A percentile compares a stretch with the other conserved stretches of the same genome.
phyloP scores from a whole-genome alignment of 352 stramenopile species.

The Aphanomyces euteiches region DNA sequence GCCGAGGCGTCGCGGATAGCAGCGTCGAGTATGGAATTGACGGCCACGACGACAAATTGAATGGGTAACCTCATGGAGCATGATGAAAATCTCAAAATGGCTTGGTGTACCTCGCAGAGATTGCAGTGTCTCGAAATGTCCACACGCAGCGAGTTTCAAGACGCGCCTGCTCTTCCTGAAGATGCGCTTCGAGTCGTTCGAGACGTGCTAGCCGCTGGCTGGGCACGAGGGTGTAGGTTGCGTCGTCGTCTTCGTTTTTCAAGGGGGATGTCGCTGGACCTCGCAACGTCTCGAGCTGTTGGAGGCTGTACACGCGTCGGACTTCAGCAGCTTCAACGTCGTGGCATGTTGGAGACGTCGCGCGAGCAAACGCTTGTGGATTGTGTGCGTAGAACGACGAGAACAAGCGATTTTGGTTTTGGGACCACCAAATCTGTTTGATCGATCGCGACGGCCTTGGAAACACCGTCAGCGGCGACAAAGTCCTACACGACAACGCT shows the following conservation, averaged over 20 bases:
- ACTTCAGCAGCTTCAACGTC: slow-evolving; percentile 18
- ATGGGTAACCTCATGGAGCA: slow-evolving; percentile 1
- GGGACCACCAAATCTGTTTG: slow-evolving; percentile 19
- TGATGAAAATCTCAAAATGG: background rate
- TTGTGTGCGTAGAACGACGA: slow-evolving; percentile 24
- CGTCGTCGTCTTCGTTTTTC: background rate
- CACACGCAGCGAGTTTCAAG: background rate
- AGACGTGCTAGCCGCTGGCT: slow-evolving; percentile 7
- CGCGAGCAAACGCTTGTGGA: background rate
- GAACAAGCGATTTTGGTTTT: slow-evolving; percentile 9
- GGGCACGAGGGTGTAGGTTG: slow-evolving; percentile 13
- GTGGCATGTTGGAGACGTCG: background rate
- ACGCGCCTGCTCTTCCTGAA: background rate
- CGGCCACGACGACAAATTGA: slow-evolving; percentile 19
- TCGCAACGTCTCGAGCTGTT: background rate
- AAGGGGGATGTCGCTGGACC: background rate
- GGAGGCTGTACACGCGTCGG: background rate
- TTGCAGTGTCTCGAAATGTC: slow-evolving; percentile 6
- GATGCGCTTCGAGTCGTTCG: slow-evolving; percentile 4
- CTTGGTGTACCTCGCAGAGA: slow-evolving; percentile 4
- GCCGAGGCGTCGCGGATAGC: background rate
- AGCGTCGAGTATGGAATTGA: slow-evolving; percentile 7
- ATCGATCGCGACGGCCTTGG: background rate
- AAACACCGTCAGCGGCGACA: slow-evolving; percentile 8
- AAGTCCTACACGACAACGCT: background rate